phyloP scores from a whole-genome alignment of 2,329 filamentous ascomycete species.

The Clarireedia paspali region DNA sequence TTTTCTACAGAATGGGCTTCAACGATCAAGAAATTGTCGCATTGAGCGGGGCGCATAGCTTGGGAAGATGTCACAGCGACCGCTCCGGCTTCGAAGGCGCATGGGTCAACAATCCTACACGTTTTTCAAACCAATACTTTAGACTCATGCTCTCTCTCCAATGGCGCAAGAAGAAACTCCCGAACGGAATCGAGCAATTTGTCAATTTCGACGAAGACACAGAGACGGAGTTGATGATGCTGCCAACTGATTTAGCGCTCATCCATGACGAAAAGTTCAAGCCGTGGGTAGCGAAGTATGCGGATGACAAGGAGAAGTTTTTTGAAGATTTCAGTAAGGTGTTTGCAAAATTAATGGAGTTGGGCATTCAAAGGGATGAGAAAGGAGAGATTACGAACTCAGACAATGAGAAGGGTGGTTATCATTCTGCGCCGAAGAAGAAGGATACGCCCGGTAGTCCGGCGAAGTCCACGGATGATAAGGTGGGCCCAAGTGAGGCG shows the following conservation, averaged over 20 bases:
- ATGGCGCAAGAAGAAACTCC: slow-evolving; percentile 46
- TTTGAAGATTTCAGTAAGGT: slow-evolving; percentile 51
- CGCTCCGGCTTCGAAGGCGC: slow-evolving; percentile 49
- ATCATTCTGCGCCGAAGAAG: slow-evolving; percentile 50
- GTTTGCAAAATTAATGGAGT: slow-evolving; percentile 53
- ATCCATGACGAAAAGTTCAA: slow-evolving; percentile 44
- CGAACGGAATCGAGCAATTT: slow-evolving; percentile 48
- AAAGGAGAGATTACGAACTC: slow-evolving; percentile 45
- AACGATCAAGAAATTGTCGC: slow-evolving; percentile 53
- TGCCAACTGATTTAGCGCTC: slow-evolving; percentile 56
- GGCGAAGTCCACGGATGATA: slow-evolving; percentile 27
- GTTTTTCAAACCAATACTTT: slow-evolving; percentile 52
- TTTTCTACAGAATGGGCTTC: slow-evolving; percentile 55
- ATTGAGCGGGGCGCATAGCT: slow-evolving; percentile 46
- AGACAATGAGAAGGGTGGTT: slow-evolving; percentile 50
- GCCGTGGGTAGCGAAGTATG: slow-evolving; percentile 50
- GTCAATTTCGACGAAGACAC: slow-evolving; percentile 50
- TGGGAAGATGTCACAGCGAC: slow-evolving; percentile 48
- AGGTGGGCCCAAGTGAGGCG: slow-evolving; percentile 31
- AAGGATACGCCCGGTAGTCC: slow-evolving; percentile 29
- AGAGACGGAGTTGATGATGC: slow-evolving; percentile 54
- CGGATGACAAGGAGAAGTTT: slow-evolving; percentile 53
- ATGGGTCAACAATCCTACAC: slow-evolving; percentile 53
- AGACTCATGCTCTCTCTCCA: slow-evolving; percentile 42
- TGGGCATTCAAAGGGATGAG: slow-evolving; percentile 50